Evolutionary conservation across 2,329 filamentous ascomycete genomes (phyloP).

Genomic region (Keithomyces neogunnii): DNA sequence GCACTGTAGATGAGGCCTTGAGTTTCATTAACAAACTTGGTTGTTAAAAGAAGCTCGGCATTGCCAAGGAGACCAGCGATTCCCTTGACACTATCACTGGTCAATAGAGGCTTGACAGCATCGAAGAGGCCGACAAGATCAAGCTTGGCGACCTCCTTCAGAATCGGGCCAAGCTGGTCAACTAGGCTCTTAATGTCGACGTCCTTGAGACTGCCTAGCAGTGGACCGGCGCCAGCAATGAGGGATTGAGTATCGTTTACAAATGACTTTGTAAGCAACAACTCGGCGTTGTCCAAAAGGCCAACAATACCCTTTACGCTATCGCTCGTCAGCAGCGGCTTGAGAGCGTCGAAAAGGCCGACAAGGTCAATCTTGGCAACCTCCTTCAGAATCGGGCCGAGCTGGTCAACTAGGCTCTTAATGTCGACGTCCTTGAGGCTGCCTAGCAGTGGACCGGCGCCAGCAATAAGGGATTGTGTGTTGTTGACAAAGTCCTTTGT

Average conservation of each 20-base stretch:
- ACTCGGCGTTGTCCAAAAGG: constrained; percentile 2
- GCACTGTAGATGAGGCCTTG: constrained; percentile 18
- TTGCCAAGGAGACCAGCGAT: constrained; percentile 21
- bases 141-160: constrained; percentile 10
- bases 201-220: constrained; percentile 25
- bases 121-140: constrained; percentile 4
- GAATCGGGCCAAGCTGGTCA: constrained; percentile 18
- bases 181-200: constrained; percentile 14
- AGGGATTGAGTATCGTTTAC: constrained; percentile 11
- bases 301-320: constrained; percentile 13
- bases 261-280: constrained; percentile 10
- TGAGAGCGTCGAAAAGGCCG: constrained; percentile 3
- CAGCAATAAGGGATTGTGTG: constrained; percentile 5
- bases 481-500: constrained; percentile 15
- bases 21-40: constrained; percentile 23
- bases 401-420: constrained; percentile 8
- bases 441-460: constrained; percentile 23
- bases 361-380: constrained; percentile 4
- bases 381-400: constrained; percentile 21
- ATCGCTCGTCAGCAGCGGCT: constrained; percentile 12
- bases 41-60: constrained; percentile 20
- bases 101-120: constrained; percentile 11
- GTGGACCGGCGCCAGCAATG: constrained; percentile 16
- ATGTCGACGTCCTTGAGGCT: constrained; percentile 22
- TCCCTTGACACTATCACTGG: constrained; percentile 14